Evolutionary conservation across 345 rosid genomes (phyloP).

Genomic region (Cardamine chenopodiifolia): DNA sequence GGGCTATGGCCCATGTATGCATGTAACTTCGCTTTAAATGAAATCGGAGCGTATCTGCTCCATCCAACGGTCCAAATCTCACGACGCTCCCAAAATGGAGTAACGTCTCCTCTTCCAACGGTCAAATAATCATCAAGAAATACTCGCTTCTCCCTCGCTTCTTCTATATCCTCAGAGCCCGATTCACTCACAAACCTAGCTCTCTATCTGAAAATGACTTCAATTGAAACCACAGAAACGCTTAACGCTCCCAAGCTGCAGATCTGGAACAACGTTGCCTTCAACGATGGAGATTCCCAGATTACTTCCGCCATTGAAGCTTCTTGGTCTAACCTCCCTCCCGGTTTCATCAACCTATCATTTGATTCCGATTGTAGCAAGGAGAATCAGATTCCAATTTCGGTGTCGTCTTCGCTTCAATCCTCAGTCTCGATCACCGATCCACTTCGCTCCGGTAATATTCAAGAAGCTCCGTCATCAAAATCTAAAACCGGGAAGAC

Average conservation of each 20-base stretch:
- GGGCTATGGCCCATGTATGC: neutral
- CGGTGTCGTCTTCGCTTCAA: slow-evolving; percentile 16
- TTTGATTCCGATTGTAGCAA: slow-evolving; percentile 56
- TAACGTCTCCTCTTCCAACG: slow-evolving; percentile 75
- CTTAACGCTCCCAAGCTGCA: slow-evolving; percentile 59
- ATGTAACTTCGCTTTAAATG: slow-evolving; percentile 40
- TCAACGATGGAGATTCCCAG: slow-evolving; percentile 72
- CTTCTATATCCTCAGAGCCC: slow-evolving; percentile 10
- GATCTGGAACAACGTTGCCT: slow-evolving; percentile 92
- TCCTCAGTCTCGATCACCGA: slow-evolving; percentile 28
- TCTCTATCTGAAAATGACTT: slow-evolving; percentile 51
- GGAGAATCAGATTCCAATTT: slow-evolving; percentile 29
- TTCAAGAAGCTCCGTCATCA: slow-evolving; percentile 32
- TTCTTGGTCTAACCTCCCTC: slow-evolving; percentile 52
- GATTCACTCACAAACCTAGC: neutral
- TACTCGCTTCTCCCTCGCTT: slow-evolving; percentile 29
- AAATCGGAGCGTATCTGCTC: slow-evolving; percentile 65
- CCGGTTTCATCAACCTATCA: slow-evolving; percentile 42
- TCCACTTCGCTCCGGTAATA: slow-evolving; percentile 45
- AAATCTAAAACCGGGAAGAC: slow-evolving; percentile 30
- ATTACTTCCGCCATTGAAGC: slow-evolving; percentile 46
- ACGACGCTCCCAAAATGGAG: slow-evolving; percentile 29
- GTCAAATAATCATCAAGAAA: slow-evolving; percentile 56
- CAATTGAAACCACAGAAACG: slow-evolving; percentile 53
- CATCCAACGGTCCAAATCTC: slow-evolving; percentile 38